A percentile compares a stretch with the other conserved stretches of the same genome.
Conservation (phyloP, 495 filamentous ascomycete species). For the Friedmanniomyces endolithicus region DNA sequence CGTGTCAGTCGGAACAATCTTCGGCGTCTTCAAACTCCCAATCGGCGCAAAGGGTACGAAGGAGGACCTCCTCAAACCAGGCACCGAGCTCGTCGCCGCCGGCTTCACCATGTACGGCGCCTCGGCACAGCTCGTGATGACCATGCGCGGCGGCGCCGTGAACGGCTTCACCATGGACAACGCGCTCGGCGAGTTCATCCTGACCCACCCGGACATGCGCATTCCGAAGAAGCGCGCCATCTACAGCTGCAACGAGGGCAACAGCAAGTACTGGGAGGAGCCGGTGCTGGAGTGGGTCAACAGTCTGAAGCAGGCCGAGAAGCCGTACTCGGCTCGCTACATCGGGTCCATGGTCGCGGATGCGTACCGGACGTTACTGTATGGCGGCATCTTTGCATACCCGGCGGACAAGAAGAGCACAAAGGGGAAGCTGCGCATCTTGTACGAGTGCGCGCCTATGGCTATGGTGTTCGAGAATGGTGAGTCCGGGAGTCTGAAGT, state of each 20-base stretch:
- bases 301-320: slow-evolving; percentile 64
- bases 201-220: slow-evolving; percentile 88
- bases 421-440: slow-evolving; percentile 92
- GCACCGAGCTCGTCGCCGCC: slow-evolving; percentile 79
- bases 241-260: slow-evolving; percentile 98
- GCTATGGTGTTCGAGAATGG: slow-evolving; percentile 98
- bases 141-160: slow-evolving; percentile 84
- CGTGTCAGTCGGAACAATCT: slow-evolving; percentile 97
- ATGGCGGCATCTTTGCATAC: slow-evolving; percentile 95
- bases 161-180: slow-evolving; percentile 97
- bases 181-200: slow-evolving; percentile 93
- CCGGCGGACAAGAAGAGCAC: slow-evolving; percentile 95
- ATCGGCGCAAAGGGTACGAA: slow-evolving; percentile 57
- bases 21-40: slow-evolving; percentile 80
- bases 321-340: slow-evolving; percentile 90
- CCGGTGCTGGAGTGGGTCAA: slow-evolving; percentile 78
- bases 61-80: slow-evolving; percentile 75
- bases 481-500: slow-evolving; percentile 33
- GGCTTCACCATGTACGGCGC: slow-evolving; percentile 99
- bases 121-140: slow-evolving; percentile 89
- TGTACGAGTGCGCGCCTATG: slow-evolving; percentile 99
- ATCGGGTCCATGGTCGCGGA: slow-evolving; percentile 98
- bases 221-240: slow-evolving; percentile 71
- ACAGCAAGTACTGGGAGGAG: slow-evolving; percentile 91
- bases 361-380: slow-evolving; percentile 87